Base-by-base conservation (phyloP, 2,329 filamentous ascomycete species). In the Mycosphaerella arachidis region DNA sequence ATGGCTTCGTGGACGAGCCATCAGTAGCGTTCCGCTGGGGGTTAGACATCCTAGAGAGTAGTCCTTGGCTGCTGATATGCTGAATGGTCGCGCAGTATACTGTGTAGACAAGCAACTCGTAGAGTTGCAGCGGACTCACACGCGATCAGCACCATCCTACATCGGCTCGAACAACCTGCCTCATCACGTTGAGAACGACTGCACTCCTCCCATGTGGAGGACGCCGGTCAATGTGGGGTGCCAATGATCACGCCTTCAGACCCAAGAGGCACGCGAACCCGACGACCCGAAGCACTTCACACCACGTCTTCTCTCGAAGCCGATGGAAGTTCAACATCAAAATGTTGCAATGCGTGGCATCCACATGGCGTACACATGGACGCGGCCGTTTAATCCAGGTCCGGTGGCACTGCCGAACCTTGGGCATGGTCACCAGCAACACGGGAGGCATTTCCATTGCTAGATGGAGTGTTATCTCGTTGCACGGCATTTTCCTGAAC, bases 1-100 rank as follows among this genome's bases (percentile, higher is more conserved):
- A 74, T 63, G 76, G 72, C 63, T 76, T 76, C 46, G 55, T 56
- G n/a, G 56, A 43, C 24, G 31, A 51, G 37, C 58, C 45, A 53
- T 35, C 55, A 12, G 45, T 40, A 27, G 29, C 45, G 8, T 50
- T 53, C 51, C 53, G 31, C 7, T 43, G 45, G 16, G 8, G 30
- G n/a, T 20, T 31, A 43, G 55, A 48, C 58, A 57, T 55, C 12
- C 48, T 50, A 29, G 13, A n/a, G 35, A 12, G 1, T 30, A 27
- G 8, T 30, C n/a, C 10, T 12, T 50, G 29, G 20, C 46, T 50
- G 7, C 46, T n/a, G 20, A 5, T 43, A 43, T 59, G 56, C 31
- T 50, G n/a, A 20, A 7, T n/a, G 40, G 27, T 12, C 16, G 31
- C n/a, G 48, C 48, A 33, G 40, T n/a, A 18, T 43, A 6, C 37